Evolutionary conservation across 352 stramenopile genomes (phyloP).

Genomic region (Phytophthora sp.): DNA sequence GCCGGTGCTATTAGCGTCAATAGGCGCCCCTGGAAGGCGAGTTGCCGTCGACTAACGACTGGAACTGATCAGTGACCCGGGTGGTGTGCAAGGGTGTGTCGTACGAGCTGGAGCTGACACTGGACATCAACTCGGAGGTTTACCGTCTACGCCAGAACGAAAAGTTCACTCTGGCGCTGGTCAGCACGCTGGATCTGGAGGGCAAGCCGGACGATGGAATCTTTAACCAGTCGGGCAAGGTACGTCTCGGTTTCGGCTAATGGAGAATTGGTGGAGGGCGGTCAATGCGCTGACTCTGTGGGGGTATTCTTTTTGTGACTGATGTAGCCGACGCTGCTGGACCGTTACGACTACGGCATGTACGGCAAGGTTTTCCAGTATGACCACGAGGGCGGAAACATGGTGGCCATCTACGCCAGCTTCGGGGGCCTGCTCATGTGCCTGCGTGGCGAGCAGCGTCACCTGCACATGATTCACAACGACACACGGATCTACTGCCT

Average conservation of each 20-base stretch:
- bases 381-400: constrained; percentile 94
- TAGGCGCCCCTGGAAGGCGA: constrained; percentile 1
- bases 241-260: constrained; percentile 25
- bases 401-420: constrained; percentile 94
- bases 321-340: constrained; percentile 89
- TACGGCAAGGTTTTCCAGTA: constrained; percentile 98
- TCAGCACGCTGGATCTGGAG: constrained; percentile 96
- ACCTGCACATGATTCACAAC: constrained; percentile 97
- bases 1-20: not conserved
- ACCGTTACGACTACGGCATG: constrained; percentile 99
- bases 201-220: constrained; percentile 95
- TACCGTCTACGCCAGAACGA: constrained; percentile 96
- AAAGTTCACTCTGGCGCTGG: constrained; percentile 96
- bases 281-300: constrained; percentile 9
- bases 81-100: constrained; percentile 96
- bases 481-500: constrained; percentile 96
- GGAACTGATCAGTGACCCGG: constrained; percentile 85
- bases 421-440: constrained; percentile 98
- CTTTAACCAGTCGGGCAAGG: constrained; percentile 93
- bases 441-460: constrained; percentile 95
- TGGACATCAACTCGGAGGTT: constrained; percentile 98
- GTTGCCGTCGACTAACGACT: constrained; percentile 17
- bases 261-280: not conserved
- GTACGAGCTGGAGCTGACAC: constrained; percentile 97
- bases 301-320: not conserved